Conservation (phyloP, 306 rosid species). For the Cicer pinnatifidum region DNA sequence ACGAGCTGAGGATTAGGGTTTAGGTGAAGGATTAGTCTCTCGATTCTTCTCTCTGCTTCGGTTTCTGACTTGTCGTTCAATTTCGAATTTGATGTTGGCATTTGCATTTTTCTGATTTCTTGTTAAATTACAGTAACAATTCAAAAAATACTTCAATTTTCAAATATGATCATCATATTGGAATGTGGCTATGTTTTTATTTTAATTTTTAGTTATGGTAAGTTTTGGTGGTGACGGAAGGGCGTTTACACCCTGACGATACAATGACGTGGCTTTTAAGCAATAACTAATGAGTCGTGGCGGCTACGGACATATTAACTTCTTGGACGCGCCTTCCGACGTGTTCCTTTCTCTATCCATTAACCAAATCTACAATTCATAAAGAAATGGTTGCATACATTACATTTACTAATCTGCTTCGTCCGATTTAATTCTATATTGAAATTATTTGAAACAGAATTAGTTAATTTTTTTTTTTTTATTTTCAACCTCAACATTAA, state of each 20-base stretch:
- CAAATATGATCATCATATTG: not conserved
- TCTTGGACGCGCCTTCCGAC: constrained; percentile 53
- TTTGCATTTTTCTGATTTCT: constrained; percentile 15
- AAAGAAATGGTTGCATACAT: too few relatives aligned
- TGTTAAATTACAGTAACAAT: not conserved
- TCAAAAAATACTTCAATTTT: not conserved
- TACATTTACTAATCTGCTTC: too few relatives aligned
- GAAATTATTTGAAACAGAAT: too few relatives aligned
- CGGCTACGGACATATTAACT: constrained; percentile 9
- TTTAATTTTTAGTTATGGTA: not conserved
- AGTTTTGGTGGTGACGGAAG: not conserved
- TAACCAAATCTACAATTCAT: not conserved
- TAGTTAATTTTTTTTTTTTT: too few relatives aligned
- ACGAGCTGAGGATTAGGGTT: constrained; percentile 41
- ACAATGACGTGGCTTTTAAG: constrained; percentile 45
- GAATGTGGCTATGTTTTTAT: not conserved
- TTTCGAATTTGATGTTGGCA: not conserved
- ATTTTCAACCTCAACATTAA: too few relatives aligned
- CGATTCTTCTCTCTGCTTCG: constrained; percentile 58
- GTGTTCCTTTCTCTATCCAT: not conserved
- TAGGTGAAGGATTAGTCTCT: constrained; percentile 65
- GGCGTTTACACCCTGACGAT: not conserved
- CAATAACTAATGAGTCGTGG: not conserved
- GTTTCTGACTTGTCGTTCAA: constrained; percentile 44
- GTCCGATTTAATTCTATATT: too few relatives aligned